Conservation (phyloP, 306 rosid genomes). For the Citrullus colocynthis region DNA sequence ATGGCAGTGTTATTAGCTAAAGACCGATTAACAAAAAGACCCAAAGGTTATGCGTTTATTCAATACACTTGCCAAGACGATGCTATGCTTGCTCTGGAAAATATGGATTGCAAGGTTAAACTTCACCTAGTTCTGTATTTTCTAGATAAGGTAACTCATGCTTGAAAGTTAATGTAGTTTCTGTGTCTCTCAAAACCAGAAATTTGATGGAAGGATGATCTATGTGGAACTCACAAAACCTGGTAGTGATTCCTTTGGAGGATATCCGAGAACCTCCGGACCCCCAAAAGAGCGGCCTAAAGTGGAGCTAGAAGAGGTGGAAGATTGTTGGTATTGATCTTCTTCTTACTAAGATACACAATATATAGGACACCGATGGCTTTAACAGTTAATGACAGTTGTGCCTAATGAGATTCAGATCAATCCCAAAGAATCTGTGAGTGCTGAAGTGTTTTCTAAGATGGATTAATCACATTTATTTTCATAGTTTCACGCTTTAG, state of each 20-base stretch:
- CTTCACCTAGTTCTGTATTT: background rate
- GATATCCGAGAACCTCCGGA: conserved; percentile 43
- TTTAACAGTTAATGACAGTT: background rate
- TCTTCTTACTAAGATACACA: background rate
- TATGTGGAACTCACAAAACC: conserved; percentile 60
- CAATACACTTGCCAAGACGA: conserved; percentile 65
- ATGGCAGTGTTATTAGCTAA: conserved; percentile 49
- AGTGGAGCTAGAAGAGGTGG: conserved; percentile 43
- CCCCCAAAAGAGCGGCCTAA: conserved; percentile 51
- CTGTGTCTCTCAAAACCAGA: conserved; percentile 21
- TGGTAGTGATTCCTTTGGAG: conserved; percentile 28
- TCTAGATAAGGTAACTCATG: background rate
- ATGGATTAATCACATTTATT: background rate
- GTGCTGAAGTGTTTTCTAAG: background rate
- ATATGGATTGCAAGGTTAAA: conserved; percentile 76
- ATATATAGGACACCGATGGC: background rate
- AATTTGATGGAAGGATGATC: conserved; percentile 47
- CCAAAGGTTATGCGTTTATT: conserved; percentile 81
- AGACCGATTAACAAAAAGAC: conserved; percentile 36
- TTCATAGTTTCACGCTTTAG: background rate
- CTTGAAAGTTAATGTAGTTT: conserved; percentile 5
- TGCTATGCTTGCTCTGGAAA: conserved; percentile 78
- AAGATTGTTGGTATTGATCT: conserved; percentile 84
- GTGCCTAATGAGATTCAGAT: background rate
- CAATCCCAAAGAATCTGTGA: background rate